Base-by-base conservation (phyloP, 164 flowering plant genomes). In the Vitis labrusca region DNA sequence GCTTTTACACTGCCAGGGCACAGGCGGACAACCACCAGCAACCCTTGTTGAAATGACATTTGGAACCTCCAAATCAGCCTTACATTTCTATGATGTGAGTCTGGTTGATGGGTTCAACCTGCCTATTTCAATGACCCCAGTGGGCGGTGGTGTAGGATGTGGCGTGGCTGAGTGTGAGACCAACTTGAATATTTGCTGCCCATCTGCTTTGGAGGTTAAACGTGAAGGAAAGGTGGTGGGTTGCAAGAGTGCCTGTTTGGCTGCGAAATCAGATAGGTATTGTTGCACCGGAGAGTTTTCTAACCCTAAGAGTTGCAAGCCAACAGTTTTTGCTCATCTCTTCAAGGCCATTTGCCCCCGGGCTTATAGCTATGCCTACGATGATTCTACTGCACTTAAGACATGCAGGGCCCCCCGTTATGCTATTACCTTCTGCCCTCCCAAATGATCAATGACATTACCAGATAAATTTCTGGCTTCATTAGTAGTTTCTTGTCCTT, bases 181-280 rank as follows among this genome's bases (percentile, higher is more conserved):
- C 5, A 87, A 92, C 67, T 50, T 92, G 77, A 92, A 90, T 57
- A 27, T 77, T 5, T 89, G 93, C 44, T 92, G 97, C 74, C 95
- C 95, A 1, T 81, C 91, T 9, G 80, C 85, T 6, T 67, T 92
- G 74, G 88, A 81, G 53, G 90, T 89, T 70, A 80, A 73, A 80
- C 61, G 71, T 12, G 84, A 78, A 48, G 91, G 85, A 3, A 83
- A 71, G 66, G 90, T 89, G 53, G 93, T 90, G 48, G 97, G 91
- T 23, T 90, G 97, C 67, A 87, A 90, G 79, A 92, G 97, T 49
- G 97, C 97, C 15, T 92, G 94, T 64, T 66, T 87, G 80, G 94
- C 94, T 9, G 79, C 81, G 75, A 80, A 77, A 54, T 78, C 91
- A 0, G 86, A 70, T 15, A 17, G 62, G 67, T 79, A 79, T 59